Evolutionary conservation across 192 early-diverging fungal species (phyloP).

Genomic region (Coemansia sp.): DNA sequence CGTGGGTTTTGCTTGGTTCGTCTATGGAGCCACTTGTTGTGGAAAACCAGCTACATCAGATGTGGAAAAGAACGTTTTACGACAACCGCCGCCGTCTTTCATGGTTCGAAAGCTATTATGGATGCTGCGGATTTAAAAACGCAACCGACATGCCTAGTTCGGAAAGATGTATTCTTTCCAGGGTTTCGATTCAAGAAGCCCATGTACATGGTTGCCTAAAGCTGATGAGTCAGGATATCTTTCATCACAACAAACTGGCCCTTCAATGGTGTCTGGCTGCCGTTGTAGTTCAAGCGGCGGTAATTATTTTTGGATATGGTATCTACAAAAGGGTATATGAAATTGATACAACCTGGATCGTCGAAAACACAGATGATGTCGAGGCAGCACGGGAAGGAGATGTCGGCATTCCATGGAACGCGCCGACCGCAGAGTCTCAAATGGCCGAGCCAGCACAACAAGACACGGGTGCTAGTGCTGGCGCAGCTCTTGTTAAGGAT

Average conservation of each 20-base stretch:
- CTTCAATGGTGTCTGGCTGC: conserved; percentile 14
- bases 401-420: not conserved
- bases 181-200: too few relatives aligned
- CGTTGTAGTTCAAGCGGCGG: conserved; percentile 17
- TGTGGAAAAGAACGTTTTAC: conserved; percentile 53
- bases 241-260: conserved; percentile 3
- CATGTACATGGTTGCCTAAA: conserved; percentile 16
- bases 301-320: conserved; percentile 11
- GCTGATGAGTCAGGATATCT: conserved; percentile 10
- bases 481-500: not conserved
- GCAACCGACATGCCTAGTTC: conserved; percentile 39
- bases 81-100: conserved; percentile 37
- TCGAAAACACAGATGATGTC: conserved; percentile 12
- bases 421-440: not conserved
- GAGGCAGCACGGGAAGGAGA: not conserved
- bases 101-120: conserved; percentile 50
- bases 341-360: conserved; percentile 9
- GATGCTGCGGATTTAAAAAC: conserved; percentile 54
- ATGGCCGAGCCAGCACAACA: too few relatives aligned
- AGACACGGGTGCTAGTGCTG: too few relatives aligned
- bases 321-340: conserved; percentile 5
- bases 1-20: conserved; percentile 14
- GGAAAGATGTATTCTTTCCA: conserved; percentile 4
- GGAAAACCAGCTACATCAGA: conserved; percentile 20
- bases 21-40: conserved; percentile 20